phyloP scores from a whole-genome alignment of 306 rosid species.

The Fagus sylvatica region DNA sequence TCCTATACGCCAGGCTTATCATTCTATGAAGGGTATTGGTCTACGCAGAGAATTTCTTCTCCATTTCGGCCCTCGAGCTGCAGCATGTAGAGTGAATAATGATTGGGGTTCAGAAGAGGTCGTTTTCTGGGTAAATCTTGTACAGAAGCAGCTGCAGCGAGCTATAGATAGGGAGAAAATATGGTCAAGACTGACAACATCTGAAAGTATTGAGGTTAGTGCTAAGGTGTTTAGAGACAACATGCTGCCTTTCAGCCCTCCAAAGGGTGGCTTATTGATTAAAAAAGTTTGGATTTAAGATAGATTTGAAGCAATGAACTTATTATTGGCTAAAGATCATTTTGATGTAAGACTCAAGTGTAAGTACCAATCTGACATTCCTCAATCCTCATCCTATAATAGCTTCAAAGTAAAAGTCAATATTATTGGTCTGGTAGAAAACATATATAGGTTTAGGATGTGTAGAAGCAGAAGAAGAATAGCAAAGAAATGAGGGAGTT shows the following conservation, averaged over 20 bases:
- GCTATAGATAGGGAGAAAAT: slow-evolving; percentile 94
- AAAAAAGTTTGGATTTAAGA: slow-evolving; percentile 13
- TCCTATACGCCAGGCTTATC: slow-evolving; percentile 77
- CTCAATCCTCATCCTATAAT: neutral
- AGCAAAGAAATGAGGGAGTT: neutral
- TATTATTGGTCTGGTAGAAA: neutral
- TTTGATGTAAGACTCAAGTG: neutral
- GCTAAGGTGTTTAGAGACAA: slow-evolving; percentile 22
- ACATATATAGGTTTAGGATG: neutral
- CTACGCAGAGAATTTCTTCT: slow-evolving; percentile 79
- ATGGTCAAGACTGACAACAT: slow-evolving; percentile 94
- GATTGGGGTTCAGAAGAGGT: slow-evolving; percentile 86
- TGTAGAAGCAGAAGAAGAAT: neutral
- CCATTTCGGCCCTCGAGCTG: slow-evolving; percentile 95
- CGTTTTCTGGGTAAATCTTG: slow-evolving; percentile 88
- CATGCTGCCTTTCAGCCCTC: slow-evolving; percentile 29
- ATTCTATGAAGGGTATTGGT: slow-evolving; percentile 73
- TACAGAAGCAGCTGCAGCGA: slow-evolving; percentile 77
- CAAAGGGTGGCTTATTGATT: slow-evolving; percentile 21
- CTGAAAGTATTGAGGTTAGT: slow-evolving; percentile 96
- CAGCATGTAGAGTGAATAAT: slow-evolving; percentile 69
- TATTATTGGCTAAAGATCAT: slow-evolving; percentile 9
- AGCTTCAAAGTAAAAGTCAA: neutral
- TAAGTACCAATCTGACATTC: neutral
- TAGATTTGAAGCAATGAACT: slow-evolving; percentile 13